These are phyloP conservation scores for Saccharomycopsis amapae DNA, from an alignment of 805 yeast species.

Conservation along the genomic window DNA sequence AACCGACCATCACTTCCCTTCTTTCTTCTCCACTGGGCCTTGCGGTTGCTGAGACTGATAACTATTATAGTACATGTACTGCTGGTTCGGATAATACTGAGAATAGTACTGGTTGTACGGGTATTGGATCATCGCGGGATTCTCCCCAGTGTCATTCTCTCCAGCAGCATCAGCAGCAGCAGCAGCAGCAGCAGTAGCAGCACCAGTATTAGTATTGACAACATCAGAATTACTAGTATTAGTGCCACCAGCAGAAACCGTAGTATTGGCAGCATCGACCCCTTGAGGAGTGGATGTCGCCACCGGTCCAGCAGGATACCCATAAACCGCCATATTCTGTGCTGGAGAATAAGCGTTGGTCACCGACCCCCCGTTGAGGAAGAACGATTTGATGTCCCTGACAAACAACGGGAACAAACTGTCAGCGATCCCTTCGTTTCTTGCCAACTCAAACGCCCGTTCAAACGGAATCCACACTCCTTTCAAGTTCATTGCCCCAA, in stretches of 20 bases:
- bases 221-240: neutral
- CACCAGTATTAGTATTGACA: neutral
- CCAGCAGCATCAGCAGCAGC: conserved; percentile 6
- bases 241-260: conserved; percentile 2
- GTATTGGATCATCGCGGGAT: neutral
- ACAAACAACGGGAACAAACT: conserved; percentile 63
- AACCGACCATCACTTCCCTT: no score
- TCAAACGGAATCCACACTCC: conserved; percentile 91
- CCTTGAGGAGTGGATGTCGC: conserved; percentile 10
- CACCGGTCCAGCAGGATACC: conserved; percentile 5
- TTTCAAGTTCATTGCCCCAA: conserved; percentile 81
- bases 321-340: neutral
- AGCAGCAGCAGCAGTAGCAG: conserved; percentile 2
- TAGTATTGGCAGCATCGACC: neutral
- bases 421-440: conserved; percentile 67
- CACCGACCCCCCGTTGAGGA: conserved; percentile 17
- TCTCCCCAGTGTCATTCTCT: neutral
- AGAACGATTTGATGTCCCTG: conserved; percentile 50
- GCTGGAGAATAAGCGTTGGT: neutral
- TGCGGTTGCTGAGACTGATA: no score
- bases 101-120: no score
- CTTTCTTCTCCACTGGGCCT: no score
- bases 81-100: no score
- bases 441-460: conserved; percentile 74
- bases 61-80: no score